These are phyloP conservation scores for Metschnikowia koreensis DNA, from an alignment of 805 yeast species.

Conservation along the genomic window DNA sequence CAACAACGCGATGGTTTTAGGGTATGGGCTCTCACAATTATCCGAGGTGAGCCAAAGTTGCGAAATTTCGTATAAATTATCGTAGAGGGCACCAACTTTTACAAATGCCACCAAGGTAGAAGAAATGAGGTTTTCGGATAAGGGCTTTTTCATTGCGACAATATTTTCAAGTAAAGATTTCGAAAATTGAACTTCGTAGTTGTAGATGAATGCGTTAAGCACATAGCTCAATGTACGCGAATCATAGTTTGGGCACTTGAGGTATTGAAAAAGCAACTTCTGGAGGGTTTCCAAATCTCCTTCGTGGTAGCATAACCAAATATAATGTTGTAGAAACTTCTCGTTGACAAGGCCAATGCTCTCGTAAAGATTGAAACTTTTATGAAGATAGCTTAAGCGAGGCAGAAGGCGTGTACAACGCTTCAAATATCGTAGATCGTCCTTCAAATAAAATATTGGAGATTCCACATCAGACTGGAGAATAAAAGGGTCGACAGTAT, in stretches of 20 bases:
- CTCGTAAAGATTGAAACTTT: constrained; percentile 22
- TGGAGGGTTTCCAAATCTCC: constrained; percentile 29
- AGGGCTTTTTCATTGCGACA: constrained; percentile 20
- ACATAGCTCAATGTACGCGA: constrained; percentile 28
- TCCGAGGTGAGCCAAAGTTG: constrained; percentile 28
- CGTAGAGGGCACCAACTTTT: constrained; percentile 31
- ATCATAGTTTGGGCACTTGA: constrained; percentile 21
- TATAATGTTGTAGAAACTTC: constrained; percentile 25
- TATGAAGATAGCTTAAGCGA: constrained; percentile 24
- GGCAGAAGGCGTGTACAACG: constrained; percentile 12
- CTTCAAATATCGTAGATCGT: constrained; percentile 11
- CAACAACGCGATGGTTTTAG: constrained; percentile 26
- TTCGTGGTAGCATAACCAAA: constrained; percentile 37
- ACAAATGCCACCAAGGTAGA: constrained; percentile 25
- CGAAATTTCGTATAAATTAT: constrained; percentile 23
- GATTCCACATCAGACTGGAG: constrained; percentile 14
- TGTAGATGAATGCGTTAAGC: constrained; percentile 29
- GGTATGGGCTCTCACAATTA: constrained; percentile 25
- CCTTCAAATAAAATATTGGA: constrained; percentile 12
- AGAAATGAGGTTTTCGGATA: constrained; percentile 28
- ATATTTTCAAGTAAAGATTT: constrained; percentile 26
- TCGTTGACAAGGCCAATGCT: constrained; percentile 10
- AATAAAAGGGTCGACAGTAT: constrained; percentile 10
- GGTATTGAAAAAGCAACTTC: constrained; percentile 21
- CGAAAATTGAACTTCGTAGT: constrained; percentile 34